Percentiles rank a stretch among this genome's conserved stretches.
These are phyloP conservation scores for Rossbeevera mucosa DNA, from an alignment of 768 basidiomycete species.

Conservation along the genomic window DNA sequence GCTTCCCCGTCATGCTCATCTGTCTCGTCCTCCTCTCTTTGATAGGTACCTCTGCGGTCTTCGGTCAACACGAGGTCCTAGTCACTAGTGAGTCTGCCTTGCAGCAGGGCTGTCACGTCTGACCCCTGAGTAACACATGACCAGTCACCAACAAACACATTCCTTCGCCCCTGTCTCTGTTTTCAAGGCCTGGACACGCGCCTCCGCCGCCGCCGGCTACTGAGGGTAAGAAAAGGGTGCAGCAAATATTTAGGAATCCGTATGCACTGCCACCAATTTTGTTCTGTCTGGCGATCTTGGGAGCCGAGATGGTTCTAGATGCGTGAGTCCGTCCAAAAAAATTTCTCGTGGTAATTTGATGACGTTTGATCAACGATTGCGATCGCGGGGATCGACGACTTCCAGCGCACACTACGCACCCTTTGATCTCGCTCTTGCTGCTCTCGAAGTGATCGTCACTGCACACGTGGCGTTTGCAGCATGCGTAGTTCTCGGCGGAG, in stretches of 20 bases:
- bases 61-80: slow-evolving; percentile 61
- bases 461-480: slow-evolving; percentile 83
- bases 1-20: slow-evolving; percentile 59
- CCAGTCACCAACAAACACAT: slow-evolving; percentile 61
- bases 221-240: slow-evolving; percentile 8
- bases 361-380: neutral
- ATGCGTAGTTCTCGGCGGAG: slow-evolving; percentile 75
- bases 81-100: slow-evolving; percentile 57
- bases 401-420: slow-evolving; percentile 52
- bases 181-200: slow-evolving; percentile 28
- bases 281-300: slow-evolving; percentile 52
- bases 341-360: no score
- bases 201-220: slow-evolving; percentile 1
- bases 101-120: neutral
- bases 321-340: slow-evolving; percentile 55
- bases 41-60: slow-evolving; percentile 51
- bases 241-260: slow-evolving; percentile 60
- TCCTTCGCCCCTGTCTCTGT: slow-evolving; percentile 46
- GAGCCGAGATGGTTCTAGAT: slow-evolving; percentile 50
- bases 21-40: slow-evolving; percentile 55
- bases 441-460: slow-evolving; percentile 69
- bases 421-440: slow-evolving; percentile 84
- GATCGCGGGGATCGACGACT: neutral
- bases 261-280: slow-evolving; percentile 63
- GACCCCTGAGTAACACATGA: slow-evolving; percentile 2